Conservation (phyloP, 371 early-diverging fungal genomes). For the Dichotomocladium elegans region DNA sequence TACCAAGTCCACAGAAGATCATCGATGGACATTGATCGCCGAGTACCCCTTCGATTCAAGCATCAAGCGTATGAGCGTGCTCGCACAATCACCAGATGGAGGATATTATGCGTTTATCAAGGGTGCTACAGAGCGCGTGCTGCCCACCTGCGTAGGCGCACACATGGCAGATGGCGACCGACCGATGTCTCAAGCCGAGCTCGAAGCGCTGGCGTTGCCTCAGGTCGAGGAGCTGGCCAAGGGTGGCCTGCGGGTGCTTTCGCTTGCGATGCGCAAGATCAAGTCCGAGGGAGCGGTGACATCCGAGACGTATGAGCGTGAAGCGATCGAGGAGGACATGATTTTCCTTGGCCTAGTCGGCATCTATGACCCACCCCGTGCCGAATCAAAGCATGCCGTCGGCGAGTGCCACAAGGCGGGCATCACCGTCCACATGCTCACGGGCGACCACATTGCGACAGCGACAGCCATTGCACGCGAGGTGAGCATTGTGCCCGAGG, state of each 20-base stretch:
- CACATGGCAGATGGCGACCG: conserved; percentile 44
- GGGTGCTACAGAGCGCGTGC: conserved; percentile 77
- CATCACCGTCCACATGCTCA: conserved; percentile 93
- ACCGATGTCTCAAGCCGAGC: conserved; percentile 38
- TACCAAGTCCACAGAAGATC: conserved; percentile 24
- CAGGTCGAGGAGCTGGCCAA: conserved; percentile 55
- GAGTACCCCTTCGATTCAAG: conserved; percentile 83
- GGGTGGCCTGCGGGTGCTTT: conserved; percentile 70
- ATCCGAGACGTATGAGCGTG: conserved; percentile 53
- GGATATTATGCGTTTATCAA: conserved; percentile 53
- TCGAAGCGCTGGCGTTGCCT: conserved; percentile 45
- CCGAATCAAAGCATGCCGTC: conserved; percentile 74
- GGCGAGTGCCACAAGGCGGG: conserved; percentile 87
- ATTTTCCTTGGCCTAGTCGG: conserved; percentile 91
- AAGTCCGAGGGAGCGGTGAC: conserved; percentile 36
- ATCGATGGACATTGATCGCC: conserved; percentile 64
- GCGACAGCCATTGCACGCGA: conserved; percentile 92
- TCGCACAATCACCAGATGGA: conserved; percentile 61
- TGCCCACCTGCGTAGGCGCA: conserved; percentile 51
- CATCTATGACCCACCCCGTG: conserved; percentile 90
- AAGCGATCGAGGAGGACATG: conserved; percentile 70
- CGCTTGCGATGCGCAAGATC: conserved; percentile 46
- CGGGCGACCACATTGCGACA: conserved; percentile 92
- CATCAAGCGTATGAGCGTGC: conserved; percentile 90
- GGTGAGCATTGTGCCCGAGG: conserved; percentile 77